Evolutionary conservation across 2,329 filamentous ascomycete genomes (phyloP).

Genomic region (Botrytis medusae): DNA sequence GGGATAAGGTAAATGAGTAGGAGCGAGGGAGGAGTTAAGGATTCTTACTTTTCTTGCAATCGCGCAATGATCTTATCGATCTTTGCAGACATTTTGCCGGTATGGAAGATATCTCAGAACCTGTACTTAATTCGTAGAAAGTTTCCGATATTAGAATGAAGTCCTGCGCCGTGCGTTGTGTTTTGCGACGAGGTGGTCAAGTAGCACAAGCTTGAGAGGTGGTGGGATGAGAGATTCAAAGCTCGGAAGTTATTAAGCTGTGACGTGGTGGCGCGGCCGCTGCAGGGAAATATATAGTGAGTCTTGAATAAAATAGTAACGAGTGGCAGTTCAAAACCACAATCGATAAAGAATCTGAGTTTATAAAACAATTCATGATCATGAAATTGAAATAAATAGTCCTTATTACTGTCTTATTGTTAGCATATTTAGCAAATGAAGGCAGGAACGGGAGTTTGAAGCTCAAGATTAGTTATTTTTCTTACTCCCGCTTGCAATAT

Average conservation of each 20-base stretch:
- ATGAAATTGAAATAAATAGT: too few species aligned
- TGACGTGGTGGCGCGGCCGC: slow-evolving; percentile 15
- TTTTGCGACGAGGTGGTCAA: neutral
- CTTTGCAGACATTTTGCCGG: slow-evolving; percentile 47
- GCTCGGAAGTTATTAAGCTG: neutral
- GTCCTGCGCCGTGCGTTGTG: neutral
- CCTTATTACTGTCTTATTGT: neutral
- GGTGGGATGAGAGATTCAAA: neutral
- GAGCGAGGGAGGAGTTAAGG: slow-evolving; percentile 29
- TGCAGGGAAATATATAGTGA: neutral
- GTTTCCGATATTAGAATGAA: neutral
- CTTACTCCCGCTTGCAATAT: neutral
- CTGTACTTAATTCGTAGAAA: too few species aligned
- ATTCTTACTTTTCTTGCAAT: slow-evolving; percentile 69
- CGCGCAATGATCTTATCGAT: slow-evolving; percentile 71
- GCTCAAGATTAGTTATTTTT: neutral
- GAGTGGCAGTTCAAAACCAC: neutral
- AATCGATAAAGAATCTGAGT: neutral
- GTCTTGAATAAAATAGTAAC: neutral
- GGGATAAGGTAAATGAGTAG: slow-evolving; percentile 21
- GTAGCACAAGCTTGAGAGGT: neutral
- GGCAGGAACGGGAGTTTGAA: too few species aligned
- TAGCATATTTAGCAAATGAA: neutral
- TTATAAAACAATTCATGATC: neutral
- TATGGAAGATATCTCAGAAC: neutral